Percentiles rank a stretch among this genome's conserved stretches.
phyloP scores from a whole-genome alignment of 1,139 yeast genomes.

The Magnusiomyces tetraspermus region DNA sequence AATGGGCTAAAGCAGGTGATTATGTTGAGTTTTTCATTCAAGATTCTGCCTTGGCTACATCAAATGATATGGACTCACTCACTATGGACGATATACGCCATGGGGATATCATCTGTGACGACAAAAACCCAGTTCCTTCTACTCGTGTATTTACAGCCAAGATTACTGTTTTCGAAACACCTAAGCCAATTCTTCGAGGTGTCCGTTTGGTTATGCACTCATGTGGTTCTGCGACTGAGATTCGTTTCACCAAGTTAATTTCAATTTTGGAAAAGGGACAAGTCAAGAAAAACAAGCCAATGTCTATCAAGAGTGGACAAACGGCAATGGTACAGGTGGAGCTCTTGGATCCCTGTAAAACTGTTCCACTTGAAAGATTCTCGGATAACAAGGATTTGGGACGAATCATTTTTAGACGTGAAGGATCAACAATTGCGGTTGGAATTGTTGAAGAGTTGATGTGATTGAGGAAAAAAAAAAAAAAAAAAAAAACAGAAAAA shows the following conservation, averaged over 20 bases:
- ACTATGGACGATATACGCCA: slow-evolving; percentile 45
- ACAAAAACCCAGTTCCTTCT: slow-evolving; percentile 36
- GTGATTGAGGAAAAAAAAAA: background rate
- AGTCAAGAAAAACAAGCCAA: slow-evolving; percentile 41
- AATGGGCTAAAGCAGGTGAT: slow-evolving; percentile 61
- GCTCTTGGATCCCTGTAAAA: slow-evolving; percentile 36
- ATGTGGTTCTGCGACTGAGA: slow-evolving; percentile 71
- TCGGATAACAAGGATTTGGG: slow-evolving; percentile 59
- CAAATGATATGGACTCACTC: no score
- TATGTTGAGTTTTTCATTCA: slow-evolving; percentile 52
- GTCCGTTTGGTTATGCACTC: slow-evolving; percentile 74
- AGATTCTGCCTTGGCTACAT: no score
- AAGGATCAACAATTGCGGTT: slow-evolving; percentile 83
- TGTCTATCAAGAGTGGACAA: slow-evolving; percentile 66
- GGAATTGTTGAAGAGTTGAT: slow-evolving; percentile 44
- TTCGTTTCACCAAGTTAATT: slow-evolving; percentile 51
- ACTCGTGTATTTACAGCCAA: slow-evolving; percentile 43
- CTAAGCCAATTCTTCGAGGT: slow-evolving; percentile 70
- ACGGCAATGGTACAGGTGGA: slow-evolving; percentile 64
- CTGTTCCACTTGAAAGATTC: slow-evolving; percentile 50
- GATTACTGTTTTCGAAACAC: slow-evolving; percentile 58
- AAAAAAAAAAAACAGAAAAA: no score
- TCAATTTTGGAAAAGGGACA: slow-evolving; percentile 38
- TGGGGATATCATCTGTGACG: slow-evolving; percentile 64
- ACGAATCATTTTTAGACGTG: slow-evolving; percentile 73